Evolutionary conservation across 805 yeast genomes (phyloP).

Genomic region (Saturnispora halmiae): DNA sequence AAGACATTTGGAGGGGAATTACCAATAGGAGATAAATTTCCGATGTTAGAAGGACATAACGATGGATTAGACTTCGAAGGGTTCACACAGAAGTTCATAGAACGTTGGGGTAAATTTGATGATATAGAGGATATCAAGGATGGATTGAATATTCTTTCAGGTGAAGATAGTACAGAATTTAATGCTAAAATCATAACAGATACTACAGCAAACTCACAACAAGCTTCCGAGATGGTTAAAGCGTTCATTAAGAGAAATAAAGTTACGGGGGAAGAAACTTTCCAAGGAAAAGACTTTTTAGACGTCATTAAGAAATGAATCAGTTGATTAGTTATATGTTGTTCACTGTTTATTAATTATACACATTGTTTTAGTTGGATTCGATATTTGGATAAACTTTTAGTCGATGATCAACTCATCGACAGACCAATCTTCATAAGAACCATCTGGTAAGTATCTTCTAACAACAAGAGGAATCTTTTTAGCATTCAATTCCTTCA

Average conservation of each 20-base stretch:
- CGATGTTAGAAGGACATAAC: slow-evolving; percentile 37
- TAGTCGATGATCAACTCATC: slow-evolving; percentile 89
- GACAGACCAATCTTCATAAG: slow-evolving; percentile 98
- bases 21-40: slow-evolving; percentile 34
- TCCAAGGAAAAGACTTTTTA: slow-evolving; percentile 56
- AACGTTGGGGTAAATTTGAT: slow-evolving; percentile 40
- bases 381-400: neutral
- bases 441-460: slow-evolving; percentile 93
- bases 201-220: neutral
- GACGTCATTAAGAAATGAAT: slow-evolving; percentile 27
- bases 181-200: slow-evolving; percentile 28
- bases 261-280: slow-evolving; percentile 48
- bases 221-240: slow-evolving; percentile 29
- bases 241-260: slow-evolving; percentile 47
- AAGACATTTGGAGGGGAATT: slow-evolving; percentile 42
- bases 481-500: slow-evolving; percentile 91
- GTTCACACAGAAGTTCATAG: slow-evolving; percentile 55
- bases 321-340: neutral
- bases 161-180: slow-evolving; percentile 27
- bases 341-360: neutral
- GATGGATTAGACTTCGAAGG: slow-evolving; percentile 50
- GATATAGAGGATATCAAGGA: slow-evolving; percentile 43
- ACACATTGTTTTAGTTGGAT: neutral
- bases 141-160: slow-evolving; percentile 48
- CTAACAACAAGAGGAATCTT: slow-evolving; percentile 93